Evolutionary conservation across 179 eudicot species (phyloP).

Genomic region (Silene coronaria): DNA sequence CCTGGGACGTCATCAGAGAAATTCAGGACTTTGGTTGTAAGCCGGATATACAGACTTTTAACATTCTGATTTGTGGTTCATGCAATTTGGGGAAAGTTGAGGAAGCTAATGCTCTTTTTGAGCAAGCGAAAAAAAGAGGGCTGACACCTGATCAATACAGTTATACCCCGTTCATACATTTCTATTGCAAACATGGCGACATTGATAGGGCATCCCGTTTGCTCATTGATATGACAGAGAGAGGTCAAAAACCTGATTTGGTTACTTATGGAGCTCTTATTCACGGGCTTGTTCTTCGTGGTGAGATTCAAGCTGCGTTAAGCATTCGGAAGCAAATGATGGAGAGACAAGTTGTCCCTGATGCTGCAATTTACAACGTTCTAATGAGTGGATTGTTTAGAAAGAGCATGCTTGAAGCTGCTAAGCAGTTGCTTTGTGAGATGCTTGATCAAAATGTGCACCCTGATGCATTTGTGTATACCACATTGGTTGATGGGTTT

Average conservation of each 20-base stretch:
- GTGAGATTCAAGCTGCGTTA: slow-evolving; percentile 67
- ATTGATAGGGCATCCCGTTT: slow-evolving; percentile 53
- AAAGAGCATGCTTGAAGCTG: slow-evolving; percentile 53
- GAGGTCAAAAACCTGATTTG: slow-evolving; percentile 60
- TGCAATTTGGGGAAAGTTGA: slow-evolving; percentile 53
- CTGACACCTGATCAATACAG: slow-evolving; percentile 52
- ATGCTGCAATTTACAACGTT: slow-evolving; percentile 73
- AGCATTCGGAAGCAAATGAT: slow-evolving; percentile 54
- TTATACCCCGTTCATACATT: slow-evolving; percentile 71
- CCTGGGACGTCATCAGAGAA: slow-evolving; percentile 37
- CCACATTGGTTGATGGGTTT: slow-evolving; percentile 73
- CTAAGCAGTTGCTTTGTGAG: slow-evolving; percentile 55
- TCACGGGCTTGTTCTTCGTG: slow-evolving; percentile 66
- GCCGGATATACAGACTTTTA: slow-evolving; percentile 72
- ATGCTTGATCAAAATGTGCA: slow-evolving; percentile 67
- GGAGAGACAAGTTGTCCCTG: slow-evolving; percentile 63
- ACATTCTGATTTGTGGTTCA: slow-evolving; percentile 49
- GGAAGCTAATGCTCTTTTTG: slow-evolving; percentile 54
- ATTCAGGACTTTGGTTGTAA: slow-evolving; percentile 50
- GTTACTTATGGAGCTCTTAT: slow-evolving; percentile 74
- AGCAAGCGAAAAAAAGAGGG: slow-evolving; percentile 41
- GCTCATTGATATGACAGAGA: slow-evolving; percentile 59
- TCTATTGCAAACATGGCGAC: slow-evolving; percentile 53
- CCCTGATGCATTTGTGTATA: slow-evolving; percentile 62
- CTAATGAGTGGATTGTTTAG: slow-evolving; percentile 69